Evolutionary conservation across 139 green algal species (phyloP), one percentile per base, ranked within the genome.

Genomic region (Auxenochlorella pyrenoidosa): DNA sequence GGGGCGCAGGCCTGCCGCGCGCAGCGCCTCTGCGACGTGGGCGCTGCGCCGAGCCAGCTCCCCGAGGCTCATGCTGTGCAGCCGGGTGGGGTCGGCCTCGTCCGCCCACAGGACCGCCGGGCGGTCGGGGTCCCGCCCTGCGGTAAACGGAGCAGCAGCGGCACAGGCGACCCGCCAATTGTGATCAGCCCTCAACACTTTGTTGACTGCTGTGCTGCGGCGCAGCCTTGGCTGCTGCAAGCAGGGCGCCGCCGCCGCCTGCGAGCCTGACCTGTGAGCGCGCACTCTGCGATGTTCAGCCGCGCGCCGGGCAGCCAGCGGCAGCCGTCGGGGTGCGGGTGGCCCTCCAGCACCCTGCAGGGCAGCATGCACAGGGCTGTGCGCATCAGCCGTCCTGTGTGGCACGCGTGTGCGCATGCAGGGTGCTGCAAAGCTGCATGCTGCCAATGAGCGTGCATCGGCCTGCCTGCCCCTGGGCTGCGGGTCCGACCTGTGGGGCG

Each of bases 281-380:
- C 93, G 47, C 77, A 88, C n/a, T 93, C 90, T 24, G 96, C 96
- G 43, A 96, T 92, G 87, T 99, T 99, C 24, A 99, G 73, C 0
- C 84, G 76, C 5, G 93, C 94, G n/a, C 94, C 96, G 2, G 94
- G 91, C 84, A 98, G 89, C 95, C 96, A 98, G 44, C 54, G 54
- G 28, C 71, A 88, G 5, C 80, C 58, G 60, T 96, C 94, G 3
- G 92, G 90, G 80, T 93, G 84, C 8, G 75, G 40, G 24, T 68
- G 59, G 8, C 26, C 34, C 65, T 88, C 60, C 81, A 94, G 63
- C 51, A 92, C 84, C 79, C 88, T 91, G 83, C 59, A 80, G 28
- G 41, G 19, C 15, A 28, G 54, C 15, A 63, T 63, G 54, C 54
- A 63, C 54, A 63, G 16, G 22, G 16, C 54, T n/a, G 18, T 63